phyloP scores from a whole-genome alignment of 345 rosid genomes.

The Stellera chamaejasme region DNA sequence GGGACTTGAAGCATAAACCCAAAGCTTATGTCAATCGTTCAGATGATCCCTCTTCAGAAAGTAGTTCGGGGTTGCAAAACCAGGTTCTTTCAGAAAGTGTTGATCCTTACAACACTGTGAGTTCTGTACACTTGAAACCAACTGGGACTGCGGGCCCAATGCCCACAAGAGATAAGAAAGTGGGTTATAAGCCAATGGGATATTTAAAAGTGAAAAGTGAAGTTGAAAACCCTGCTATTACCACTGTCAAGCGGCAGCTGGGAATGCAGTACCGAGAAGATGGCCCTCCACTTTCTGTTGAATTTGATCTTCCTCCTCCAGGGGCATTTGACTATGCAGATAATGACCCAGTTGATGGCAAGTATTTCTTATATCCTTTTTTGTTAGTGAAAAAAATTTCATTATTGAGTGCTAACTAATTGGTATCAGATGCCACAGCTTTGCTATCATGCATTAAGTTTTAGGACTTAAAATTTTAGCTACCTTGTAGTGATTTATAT shows the following conservation, averaged over 20 bases:
- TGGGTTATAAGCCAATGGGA: constrained; percentile 64
- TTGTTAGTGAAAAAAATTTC: no score
- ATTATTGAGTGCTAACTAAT: no score
- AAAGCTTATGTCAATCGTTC: constrained; percentile 31
- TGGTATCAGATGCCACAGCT: no score
- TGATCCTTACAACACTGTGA: constrained; percentile 27
- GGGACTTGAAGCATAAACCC: constrained; percentile 20
- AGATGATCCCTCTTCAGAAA: constrained; percentile 73
- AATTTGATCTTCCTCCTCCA: constrained; percentile 79
- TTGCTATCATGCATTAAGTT: no score
- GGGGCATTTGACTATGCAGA: constrained; percentile 69
- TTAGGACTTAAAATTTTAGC: no score
- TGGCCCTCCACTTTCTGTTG: constrained; percentile 74
- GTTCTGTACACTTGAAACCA: constrained; percentile 24
- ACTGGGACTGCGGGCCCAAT: constrained; percentile 22
- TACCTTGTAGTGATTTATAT: no score
- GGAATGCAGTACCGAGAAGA: constrained; percentile 74
- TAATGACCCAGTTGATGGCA: constrained; percentile 45
- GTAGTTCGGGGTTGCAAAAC: constrained; percentile 56
- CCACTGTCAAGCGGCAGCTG: constrained; percentile 74
- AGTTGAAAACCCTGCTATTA: constrained; percentile 63
- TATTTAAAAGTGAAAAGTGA: constrained; percentile 77
- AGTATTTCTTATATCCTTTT: constrained; percentile 6
- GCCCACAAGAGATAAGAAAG: constrained; percentile 27
- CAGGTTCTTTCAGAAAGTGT: constrained; percentile 32